phyloP scores from a whole-genome alignment of 495 filamentous ascomycete species.

The Sabuloglossum arenarium region DNA sequence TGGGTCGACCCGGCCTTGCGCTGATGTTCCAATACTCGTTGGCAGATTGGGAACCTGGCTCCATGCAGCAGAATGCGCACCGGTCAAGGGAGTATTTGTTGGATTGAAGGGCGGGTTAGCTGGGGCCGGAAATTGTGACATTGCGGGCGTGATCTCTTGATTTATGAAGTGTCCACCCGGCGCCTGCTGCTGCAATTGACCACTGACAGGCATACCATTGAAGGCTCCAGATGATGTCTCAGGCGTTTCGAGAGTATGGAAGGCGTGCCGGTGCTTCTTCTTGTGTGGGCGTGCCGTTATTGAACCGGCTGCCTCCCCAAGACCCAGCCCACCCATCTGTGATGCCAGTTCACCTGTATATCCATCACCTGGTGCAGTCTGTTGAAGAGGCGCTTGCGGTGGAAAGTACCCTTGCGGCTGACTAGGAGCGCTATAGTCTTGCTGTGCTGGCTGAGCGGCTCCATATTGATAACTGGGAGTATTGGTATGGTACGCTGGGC shows the following conservation, averaged over 20 bases:
- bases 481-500: conserved; percentile 5
- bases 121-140: not conserved
- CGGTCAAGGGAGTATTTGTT: not conserved
- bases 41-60: conserved; percentile 4
- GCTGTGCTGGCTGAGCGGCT: conserved; percentile 10
- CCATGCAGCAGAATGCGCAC: not conserved
- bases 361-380: conserved; percentile 11
- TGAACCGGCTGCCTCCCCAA: conserved; percentile 36
- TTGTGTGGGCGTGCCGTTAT: conserved; percentile 31
- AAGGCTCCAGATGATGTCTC: conserved; percentile 40
- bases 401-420: conserved; percentile 16
- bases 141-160: not conserved
- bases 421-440: conserved; percentile 12
- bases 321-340: conserved; percentile 71
- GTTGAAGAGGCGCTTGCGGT: conserved; percentile 5
- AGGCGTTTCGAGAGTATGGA: conserved; percentile 66
- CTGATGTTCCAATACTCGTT: conserved; percentile 24
- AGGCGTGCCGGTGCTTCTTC: conserved; percentile 89
- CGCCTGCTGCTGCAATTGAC: conserved; percentile 26
- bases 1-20: conserved; percentile 64
- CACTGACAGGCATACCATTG: conserved; percentile 48
- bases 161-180: not conserved
- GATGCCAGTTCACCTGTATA: conserved; percentile 41
- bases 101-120: conserved; percentile 2
- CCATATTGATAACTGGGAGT: conserved; percentile 9